Evolutionary conservation across 345 rosid species (phyloP).

Genomic region (Melaleuca alternifolia): DNA sequence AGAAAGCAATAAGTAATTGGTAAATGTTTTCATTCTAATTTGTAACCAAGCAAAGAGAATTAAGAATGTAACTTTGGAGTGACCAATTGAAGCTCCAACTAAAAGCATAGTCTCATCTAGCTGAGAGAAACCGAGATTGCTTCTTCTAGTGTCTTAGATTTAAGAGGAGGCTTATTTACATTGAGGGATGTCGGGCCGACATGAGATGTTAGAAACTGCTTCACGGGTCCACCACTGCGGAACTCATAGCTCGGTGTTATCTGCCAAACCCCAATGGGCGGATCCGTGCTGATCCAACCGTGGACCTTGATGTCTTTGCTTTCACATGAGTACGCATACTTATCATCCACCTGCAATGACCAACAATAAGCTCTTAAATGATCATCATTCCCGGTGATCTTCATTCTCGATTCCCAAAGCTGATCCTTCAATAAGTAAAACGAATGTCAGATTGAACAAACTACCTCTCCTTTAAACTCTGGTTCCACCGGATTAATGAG

Average conservation of each 20-base stretch:
- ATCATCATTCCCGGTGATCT: not conserved
- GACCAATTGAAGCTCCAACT: not conserved
- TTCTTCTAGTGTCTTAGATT: not conserved
- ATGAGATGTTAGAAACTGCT: conserved; percentile 78
- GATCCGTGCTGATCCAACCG: conserved; percentile 77
- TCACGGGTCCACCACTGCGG: conserved; percentile 76
- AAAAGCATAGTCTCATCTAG: not conserved
- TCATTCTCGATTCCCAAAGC: not conserved
- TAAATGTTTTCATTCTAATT: not conserved
- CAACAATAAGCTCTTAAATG: not conserved
- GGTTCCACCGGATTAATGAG: conserved; percentile 65
- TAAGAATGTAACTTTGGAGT: not conserved
- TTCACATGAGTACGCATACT: conserved; percentile 69
- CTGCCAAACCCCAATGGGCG: conserved; percentile 82
- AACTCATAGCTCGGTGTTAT: conserved; percentile 94
- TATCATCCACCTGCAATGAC: conserved; percentile 76
- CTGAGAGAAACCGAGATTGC: not conserved
- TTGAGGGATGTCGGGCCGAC: conserved; percentile 87
- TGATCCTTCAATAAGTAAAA: not conserved
- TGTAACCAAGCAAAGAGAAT: not conserved
- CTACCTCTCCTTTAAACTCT: conserved; percentile 76
- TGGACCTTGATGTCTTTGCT: conserved; percentile 57
- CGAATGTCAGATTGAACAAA: not conserved
- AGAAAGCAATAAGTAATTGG: not conserved
- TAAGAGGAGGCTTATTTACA: conserved; percentile 22